A percentile compares a stretch with the other conserved stretches of the same genome.
Conservation (phyloP, 83 land plant genomes). For the Picea engelmannii region DNA sequence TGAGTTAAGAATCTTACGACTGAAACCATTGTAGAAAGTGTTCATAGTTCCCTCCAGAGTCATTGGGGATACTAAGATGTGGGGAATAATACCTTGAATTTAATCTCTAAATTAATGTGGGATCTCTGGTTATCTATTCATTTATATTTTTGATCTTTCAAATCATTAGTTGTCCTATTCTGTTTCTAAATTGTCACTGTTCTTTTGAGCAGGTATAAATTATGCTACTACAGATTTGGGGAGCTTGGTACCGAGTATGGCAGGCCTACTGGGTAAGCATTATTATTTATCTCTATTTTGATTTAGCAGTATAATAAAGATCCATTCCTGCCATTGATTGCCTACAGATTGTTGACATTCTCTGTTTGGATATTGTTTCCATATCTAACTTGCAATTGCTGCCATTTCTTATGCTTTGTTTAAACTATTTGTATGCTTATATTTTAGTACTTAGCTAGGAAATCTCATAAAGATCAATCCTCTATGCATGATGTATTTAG, state of each 20-base stretch:
- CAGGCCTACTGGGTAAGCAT: conserved; percentile 89
- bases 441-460: neutral
- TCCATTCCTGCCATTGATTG: neutral
- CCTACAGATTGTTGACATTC: neutral
- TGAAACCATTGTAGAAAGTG: too few relatives aligned
- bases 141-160: neutral
- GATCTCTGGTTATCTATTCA: neutral
- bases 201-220: conserved; percentile 75
- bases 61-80: neutral
- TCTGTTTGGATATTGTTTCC: neutral
- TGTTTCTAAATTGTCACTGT: neutral
- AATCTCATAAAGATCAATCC: neutral
- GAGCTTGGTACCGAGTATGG: conserved; percentile 90
- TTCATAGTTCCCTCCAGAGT: neutral
- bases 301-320: neutral
- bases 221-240: conserved; percentile 97
- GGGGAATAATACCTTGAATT: neutral
- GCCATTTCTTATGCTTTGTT: neutral
- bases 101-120: neutral
- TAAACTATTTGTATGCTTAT: neutral
- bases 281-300: conserved; percentile 10
- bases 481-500: neutral
- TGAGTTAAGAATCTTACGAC: too few relatives aligned
- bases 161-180: neutral
- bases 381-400: neutral